Percentiles rank a stretch among this genome's conserved stretches.
Conservation (phyloP, 2,329 filamentous ascomycete genomes). For the Fusarium caatingaense region DNA sequence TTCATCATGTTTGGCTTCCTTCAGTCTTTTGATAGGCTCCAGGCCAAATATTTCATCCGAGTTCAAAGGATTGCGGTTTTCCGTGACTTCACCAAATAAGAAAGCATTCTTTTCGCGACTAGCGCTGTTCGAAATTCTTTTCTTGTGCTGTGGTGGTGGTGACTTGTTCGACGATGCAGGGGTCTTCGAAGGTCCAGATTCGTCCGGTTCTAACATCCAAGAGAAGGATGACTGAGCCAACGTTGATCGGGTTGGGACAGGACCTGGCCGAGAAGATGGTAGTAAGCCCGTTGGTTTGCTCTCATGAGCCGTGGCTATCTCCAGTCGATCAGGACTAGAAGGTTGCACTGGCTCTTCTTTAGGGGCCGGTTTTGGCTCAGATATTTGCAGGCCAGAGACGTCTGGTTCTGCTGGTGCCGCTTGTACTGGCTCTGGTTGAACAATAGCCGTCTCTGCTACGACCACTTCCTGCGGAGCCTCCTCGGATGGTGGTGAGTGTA, state of each 20-base stretch:
- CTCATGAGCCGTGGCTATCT: conserved; percentile 36
- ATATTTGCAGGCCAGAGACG: conserved; percentile 38
- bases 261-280: conserved; percentile 41
- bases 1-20: conserved; percentile 27
- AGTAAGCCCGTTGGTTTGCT: conserved; percentile 9
- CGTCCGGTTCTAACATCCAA: conserved; percentile 77
- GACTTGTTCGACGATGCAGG: conserved; percentile 46
- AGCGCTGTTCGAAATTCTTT: conserved; percentile 56
- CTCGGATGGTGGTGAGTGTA: conserved; percentile 34
- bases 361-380: conserved; percentile 10
- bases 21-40: conserved; percentile 57
- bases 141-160: conserved; percentile 52
- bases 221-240: conserved; percentile 81
- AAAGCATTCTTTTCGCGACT: conserved; percentile 69
- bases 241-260: conserved; percentile 70
- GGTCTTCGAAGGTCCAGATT: conserved; percentile 46
- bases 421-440: conserved; percentile 28
- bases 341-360: conserved; percentile 10
- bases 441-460: conserved; percentile 21
- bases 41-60: conserved; percentile 67
- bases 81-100: conserved; percentile 66
- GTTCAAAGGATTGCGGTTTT: conserved; percentile 52
- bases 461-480: conserved; percentile 25
- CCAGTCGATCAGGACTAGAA: conserved; percentile 33
- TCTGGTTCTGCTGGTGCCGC: conserved; percentile 17